These are phyloP conservation scores for Trichopus zeylanicus DNA, from an alignment of 116 monocot species.

Conservation along the genomic window DNA sequence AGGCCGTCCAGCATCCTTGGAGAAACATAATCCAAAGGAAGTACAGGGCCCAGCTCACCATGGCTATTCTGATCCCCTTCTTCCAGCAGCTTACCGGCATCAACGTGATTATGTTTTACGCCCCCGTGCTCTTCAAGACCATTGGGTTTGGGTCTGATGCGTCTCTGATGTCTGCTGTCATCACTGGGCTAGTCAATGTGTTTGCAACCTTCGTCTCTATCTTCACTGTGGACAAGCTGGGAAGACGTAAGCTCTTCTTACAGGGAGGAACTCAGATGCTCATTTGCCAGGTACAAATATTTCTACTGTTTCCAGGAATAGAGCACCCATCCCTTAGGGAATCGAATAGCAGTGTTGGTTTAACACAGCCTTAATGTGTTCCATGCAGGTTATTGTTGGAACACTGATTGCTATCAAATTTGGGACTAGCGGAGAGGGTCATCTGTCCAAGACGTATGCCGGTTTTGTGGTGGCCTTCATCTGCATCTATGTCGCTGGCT, in stretches of 20 bases:
- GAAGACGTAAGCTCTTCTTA: not conserved
- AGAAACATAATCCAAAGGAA: not conserved
- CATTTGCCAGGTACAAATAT: not conserved
- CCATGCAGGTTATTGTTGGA: slow-evolving; percentile 15
- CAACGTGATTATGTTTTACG: not conserved
- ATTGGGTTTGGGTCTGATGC: not conserved
- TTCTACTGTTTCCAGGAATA: too few species aligned
- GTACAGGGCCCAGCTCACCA: not conserved
- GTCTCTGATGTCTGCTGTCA: not conserved
- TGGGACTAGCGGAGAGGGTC: slow-evolving; percentile 15
- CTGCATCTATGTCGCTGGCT: slow-evolving; percentile 30
- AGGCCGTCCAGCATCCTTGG: too few species aligned
- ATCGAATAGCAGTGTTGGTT: too few species aligned
- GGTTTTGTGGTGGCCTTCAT: slow-evolving; percentile 19
- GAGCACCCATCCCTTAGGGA: too few species aligned
- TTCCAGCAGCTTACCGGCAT: not conserved
- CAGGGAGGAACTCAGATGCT: not conserved
- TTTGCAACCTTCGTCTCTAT: not conserved
- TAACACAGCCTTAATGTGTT: too few species aligned
- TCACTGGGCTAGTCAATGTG: not conserved
- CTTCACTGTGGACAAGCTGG: not conserved
- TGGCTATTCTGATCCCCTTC: not conserved
- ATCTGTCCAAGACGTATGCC: slow-evolving; percentile 17
- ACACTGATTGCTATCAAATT: slow-evolving; percentile 16
- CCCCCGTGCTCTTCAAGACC: not conserved